These are phyloP conservation scores for Phaseolus coccineus DNA, from an alignment of 331 rosid genomes.

Conservation along the genomic window DNA sequence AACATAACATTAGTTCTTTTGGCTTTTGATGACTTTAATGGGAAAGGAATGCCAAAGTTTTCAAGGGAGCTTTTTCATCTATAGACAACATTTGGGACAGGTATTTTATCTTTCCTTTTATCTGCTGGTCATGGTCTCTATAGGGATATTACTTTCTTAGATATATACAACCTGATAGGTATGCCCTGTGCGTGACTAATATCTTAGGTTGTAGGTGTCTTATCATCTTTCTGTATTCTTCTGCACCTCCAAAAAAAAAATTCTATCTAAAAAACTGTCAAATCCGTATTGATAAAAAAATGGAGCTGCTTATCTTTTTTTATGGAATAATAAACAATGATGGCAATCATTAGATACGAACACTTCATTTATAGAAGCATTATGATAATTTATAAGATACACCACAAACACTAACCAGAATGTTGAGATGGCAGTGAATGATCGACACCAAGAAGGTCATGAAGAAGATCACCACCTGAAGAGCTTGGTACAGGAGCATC, in stretches of 20 bases:
- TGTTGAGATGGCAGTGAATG: slow-evolving; percentile 60
- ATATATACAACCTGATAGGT: not conserved
- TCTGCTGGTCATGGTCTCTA: slow-evolving; percentile 4
- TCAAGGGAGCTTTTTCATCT: not conserved
- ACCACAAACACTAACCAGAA: slow-evolving; percentile 67
- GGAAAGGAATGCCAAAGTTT: slow-evolving; percentile 27
- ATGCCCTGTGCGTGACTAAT: slow-evolving; percentile 11
- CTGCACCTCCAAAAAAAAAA: not conserved
- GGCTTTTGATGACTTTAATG: not conserved
- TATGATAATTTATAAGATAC: slow-evolving; percentile 9
- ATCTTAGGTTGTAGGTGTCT: slow-evolving; percentile 16
- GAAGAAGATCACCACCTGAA: slow-evolving; percentile 81
- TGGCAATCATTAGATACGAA: slow-evolving; percentile 2
- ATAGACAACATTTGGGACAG: slow-evolving; percentile 1
- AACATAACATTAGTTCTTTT: not conserved
- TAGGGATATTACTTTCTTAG: not conserved
- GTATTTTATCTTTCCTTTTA: not conserved
- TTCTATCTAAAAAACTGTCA: not conserved
- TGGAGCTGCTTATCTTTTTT: slow-evolving; percentile 15
- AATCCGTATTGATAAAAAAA: slow-evolving; percentile 28
- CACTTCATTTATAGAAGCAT: not conserved
- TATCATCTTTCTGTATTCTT: slow-evolving; percentile 21
- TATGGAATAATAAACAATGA: slow-evolving; percentile 2
- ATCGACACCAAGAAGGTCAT: slow-evolving; percentile 90
- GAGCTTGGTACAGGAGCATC: slow-evolving; percentile 78